These are phyloP conservation scores for Ceratocystis alfenasii DNA, from an alignment of 2,329 filamentous ascomycete species.

Conservation along the genomic window DNA sequence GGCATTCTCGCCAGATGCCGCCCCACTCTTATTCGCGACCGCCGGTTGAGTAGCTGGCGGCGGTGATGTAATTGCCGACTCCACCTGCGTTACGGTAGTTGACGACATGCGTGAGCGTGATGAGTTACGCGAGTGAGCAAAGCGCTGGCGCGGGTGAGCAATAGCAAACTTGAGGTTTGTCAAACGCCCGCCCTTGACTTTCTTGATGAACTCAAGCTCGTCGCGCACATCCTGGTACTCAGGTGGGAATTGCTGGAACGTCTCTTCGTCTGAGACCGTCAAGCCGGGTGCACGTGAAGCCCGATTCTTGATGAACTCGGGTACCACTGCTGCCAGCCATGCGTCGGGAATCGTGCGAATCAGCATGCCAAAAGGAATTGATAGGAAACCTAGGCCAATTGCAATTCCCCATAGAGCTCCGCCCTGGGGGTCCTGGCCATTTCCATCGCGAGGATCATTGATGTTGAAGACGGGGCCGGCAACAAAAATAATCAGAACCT, in stretches of 20 bases:
- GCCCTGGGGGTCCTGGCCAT: constrained; percentile 42
- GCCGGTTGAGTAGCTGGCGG: constrained; percentile 36
- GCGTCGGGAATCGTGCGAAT: constrained; percentile 75
- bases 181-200: constrained; percentile 67
- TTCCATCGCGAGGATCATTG: constrained; percentile 25
- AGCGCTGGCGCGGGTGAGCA: constrained; percentile 52
- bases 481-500: constrained; percentile 80
- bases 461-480: constrained; percentile 74
- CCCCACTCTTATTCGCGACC: constrained; percentile 39
- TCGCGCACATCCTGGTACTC: constrained; percentile 64
- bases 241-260: constrained; percentile 56
- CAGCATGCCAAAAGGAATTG: constrained; percentile 68
- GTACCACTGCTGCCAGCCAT: constrained; percentile 43
- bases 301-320: constrained; percentile 41
- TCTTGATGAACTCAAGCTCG: constrained; percentile 69
- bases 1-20: constrained; percentile 28
- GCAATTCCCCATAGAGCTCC: constrained; percentile 79
- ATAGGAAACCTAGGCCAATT: constrained; percentile 69
- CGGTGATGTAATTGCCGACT: constrained; percentile 42
- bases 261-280: constrained; percentile 53
- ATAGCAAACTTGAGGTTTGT: constrained; percentile 72
- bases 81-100: constrained; percentile 37
- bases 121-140: constrained; percentile 42
- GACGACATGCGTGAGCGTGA: constrained; percentile 50
- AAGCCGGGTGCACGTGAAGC: constrained; percentile 39